Percentiles rank a stretch among this genome's conserved stretches.
Evolutionary conservation across 768 basidiomycete genomes (phyloP).

Genomic region (Collybiopsis confluens): DNA sequence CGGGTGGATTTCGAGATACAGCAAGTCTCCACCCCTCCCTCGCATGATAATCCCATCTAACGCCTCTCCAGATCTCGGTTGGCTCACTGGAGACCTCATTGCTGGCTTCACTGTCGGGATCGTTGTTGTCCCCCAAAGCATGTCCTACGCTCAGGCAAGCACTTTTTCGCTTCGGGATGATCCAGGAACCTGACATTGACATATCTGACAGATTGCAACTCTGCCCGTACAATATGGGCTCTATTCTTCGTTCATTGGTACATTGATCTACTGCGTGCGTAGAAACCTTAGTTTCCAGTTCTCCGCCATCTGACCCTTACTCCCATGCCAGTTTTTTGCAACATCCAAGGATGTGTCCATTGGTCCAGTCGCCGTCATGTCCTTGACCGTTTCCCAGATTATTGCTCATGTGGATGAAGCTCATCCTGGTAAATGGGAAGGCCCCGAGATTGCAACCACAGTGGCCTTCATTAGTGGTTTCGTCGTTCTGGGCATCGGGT

Average conservation of each 20-base stretch:
- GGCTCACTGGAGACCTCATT: slow-evolving; percentile 83
- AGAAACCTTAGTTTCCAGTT: neutral
- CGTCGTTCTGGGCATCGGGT: slow-evolving; percentile 85
- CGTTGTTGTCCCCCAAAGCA: slow-evolving; percentile 90
- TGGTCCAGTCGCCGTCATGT: slow-evolving; percentile 99
- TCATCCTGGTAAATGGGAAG: slow-evolving; percentile 55
- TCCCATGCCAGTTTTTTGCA: slow-evolving; percentile 70
- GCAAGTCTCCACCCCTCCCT: slow-evolving; percentile 34
- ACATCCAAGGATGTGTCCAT: slow-evolving; percentile 99
- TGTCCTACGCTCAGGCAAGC: slow-evolving; percentile 79
- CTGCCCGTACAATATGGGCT: slow-evolving; percentile 87
- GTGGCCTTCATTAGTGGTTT: slow-evolving; percentile 87
- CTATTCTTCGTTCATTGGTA: slow-evolving; percentile 90
- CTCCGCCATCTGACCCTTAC: neutral
- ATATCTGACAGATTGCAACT: slow-evolving; percentile 63
- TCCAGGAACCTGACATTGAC: neutral
- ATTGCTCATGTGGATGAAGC: slow-evolving; percentile 57
- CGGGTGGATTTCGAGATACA: slow-evolving; percentile 85
- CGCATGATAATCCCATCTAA: neutral
- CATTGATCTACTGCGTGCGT: slow-evolving; percentile 76
- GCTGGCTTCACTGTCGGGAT: slow-evolving; percentile 93
- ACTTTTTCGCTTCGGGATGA: neutral
- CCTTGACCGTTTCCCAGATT: slow-evolving; percentile 78
- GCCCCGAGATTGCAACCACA: slow-evolving; percentile 76
- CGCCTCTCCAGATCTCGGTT: slow-evolving; percentile 53